Percentiles rank a stretch among this genome's conserved stretches.
Evolutionary conservation across 257 asterid species (phyloP).

Genomic region (Galeopsis tetrahit): DNA sequence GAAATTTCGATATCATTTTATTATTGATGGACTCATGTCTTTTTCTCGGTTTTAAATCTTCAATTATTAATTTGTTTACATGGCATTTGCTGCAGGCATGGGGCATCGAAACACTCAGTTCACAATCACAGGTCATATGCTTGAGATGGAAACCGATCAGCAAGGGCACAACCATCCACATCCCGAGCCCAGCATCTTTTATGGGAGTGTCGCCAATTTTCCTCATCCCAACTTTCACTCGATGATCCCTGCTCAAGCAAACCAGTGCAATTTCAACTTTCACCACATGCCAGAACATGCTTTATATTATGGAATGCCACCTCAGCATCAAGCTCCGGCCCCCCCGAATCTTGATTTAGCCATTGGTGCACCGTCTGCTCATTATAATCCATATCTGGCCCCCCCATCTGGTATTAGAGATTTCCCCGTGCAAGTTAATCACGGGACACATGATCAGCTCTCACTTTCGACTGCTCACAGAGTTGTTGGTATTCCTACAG

Average conservation of each 20-base stretch:
- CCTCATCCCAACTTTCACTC: constrained; percentile 59
- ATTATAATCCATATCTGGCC: constrained; percentile 60
- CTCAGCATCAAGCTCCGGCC: constrained; percentile 56
- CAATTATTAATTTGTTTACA: neutral
- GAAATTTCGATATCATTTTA: neutral
- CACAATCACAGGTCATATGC: constrained; percentile 47
- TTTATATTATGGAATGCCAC: constrained; percentile 54
- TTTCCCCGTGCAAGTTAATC: constrained; percentile 58
- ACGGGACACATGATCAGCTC: constrained; percentile 52
- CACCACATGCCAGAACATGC: constrained; percentile 61
- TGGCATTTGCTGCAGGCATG: constrained; percentile 64
- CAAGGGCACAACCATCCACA: constrained; percentile 57
- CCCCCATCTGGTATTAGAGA: constrained; percentile 59
- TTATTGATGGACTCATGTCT: neutral
- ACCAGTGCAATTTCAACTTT: constrained; percentile 44
- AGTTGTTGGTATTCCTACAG: constrained; percentile 35
- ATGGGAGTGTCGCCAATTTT: constrained; percentile 50
- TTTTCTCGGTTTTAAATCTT: constrained; percentile 8
- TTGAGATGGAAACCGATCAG: constrained; percentile 61
- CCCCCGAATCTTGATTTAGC: constrained; percentile 45
- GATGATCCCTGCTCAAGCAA: constrained; percentile 46
- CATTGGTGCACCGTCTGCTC: constrained; percentile 55
- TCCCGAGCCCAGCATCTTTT: constrained; percentile 64
- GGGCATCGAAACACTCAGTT: constrained; percentile 67
- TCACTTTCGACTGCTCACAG: constrained; percentile 38